Conservation (phyloP, 23 red algal genomes). For the Gracilariopsis chorda region DNA sequence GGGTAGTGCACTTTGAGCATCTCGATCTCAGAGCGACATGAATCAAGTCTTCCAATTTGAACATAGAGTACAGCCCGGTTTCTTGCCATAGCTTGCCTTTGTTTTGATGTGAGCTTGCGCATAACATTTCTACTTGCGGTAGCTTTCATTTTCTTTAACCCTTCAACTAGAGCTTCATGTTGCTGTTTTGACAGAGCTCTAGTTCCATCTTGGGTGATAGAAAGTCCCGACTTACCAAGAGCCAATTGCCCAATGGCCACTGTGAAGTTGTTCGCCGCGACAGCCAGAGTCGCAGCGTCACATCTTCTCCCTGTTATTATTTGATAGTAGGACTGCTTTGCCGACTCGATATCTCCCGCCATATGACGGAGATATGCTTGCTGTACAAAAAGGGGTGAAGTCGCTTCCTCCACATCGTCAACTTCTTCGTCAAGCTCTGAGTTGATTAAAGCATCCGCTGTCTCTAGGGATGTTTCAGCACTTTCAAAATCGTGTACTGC, state of each 20-base stretch:
- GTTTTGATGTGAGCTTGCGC: conserved; percentile 46
- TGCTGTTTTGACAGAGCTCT: conserved; percentile 21
- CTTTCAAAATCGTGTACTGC: neutral
- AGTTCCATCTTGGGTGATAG: neutral
- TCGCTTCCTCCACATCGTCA: conserved; percentile 30
- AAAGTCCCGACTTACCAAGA: conserved; percentile 7
- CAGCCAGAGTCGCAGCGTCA: conserved; percentile 60
- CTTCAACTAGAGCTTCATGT: conserved; percentile 57
- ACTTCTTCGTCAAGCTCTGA: conserved; percentile 48
- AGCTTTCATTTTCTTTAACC: conserved; percentile 58
- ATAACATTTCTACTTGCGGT: conserved; percentile 39
- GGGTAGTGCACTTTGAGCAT: conserved; percentile 48
- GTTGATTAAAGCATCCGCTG: conserved; percentile 32
- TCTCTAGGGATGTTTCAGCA: conserved; percentile 1
- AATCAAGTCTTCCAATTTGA: conserved; percentile 57
- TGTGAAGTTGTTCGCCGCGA: conserved; percentile 55
- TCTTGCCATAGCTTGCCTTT: conserved; percentile 40
- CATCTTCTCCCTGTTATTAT: conserved; percentile 12
- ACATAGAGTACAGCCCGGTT: conserved; percentile 61
- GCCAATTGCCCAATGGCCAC: conserved; percentile 54
- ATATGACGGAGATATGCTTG: conserved; percentile 50
- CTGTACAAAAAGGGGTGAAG: conserved; percentile 51
- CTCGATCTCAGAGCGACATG: conserved; percentile 52
- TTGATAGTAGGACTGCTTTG: conserved; percentile 21
- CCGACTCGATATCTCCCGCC: conserved; percentile 29